Evolutionary conservation across 768 basidiomycete genomes (phyloP), one percentile per base, ranked within the genome.

Genomic region (Lactarius sp.): DNA sequence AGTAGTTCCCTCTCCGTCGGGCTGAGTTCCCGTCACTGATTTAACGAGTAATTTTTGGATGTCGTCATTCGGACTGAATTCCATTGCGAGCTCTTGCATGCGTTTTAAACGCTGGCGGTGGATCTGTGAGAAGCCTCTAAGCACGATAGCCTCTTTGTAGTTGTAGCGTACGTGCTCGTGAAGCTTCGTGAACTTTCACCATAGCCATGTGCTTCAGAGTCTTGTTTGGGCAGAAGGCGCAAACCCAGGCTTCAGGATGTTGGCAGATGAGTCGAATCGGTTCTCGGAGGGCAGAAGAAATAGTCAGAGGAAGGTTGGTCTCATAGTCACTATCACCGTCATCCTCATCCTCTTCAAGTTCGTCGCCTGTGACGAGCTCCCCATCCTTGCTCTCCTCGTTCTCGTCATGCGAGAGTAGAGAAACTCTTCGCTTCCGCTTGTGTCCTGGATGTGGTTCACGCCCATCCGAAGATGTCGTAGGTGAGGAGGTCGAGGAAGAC

Each of bases 161-260:
- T 39, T 50, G 71, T 69, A 73, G 81, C 85, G 74, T 80, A 83
- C 90, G 74, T 80, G 55, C 64, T 42, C 59, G 83, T 39, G 89
- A 87, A 10, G 75, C 75, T 62, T 76, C 77, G 72, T 92, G 90
- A 14, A 80, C 73, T 61, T 78, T 74, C 41, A 81, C 75, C 83
- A 87, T 84, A 55, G 76, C 77, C 9, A 67, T 57, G 52, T 81
- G 80, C 71, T 90, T 90, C 46, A 92, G 77, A n/a, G 79, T 70
- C 71, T 89, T 92, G 44, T 84, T 85, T 12, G 86, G 88, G 72
- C 90, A 92, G 6, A 87, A 70, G 8, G 85, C 77, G 71, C 90
- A 92, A 9, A 78, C 80, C 66, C 81, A 80, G 41, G 82, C 70
- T 27, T 81, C 81, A 3, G 85, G 81, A 27, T 85, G 77, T 12